Evolutionary conservation across 2,329 filamentous ascomycete species (phyloP), one percentile per base, ranked within the genome.

Genomic region (Sarocladiaceae sp.): DNA sequence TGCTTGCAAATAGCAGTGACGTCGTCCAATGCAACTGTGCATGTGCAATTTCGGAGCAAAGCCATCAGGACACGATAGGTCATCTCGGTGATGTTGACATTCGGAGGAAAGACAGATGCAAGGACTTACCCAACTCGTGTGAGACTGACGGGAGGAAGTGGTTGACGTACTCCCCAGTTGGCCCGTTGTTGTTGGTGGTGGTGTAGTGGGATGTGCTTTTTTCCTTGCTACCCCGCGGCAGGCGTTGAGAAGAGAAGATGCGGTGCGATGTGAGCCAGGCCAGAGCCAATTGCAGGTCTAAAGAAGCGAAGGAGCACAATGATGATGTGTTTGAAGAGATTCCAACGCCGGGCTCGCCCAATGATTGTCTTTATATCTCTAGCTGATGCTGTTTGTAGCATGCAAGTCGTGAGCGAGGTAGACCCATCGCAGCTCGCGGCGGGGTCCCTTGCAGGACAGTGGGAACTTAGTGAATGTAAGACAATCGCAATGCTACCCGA

Each of bases 141-240:
- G 13, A 46, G 22, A 28, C 44, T 48, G 44, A 48, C 44, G 17
- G n/a, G 18, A 20, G 12, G 20, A 20, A 20, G n/a, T 31, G 26
- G n/a, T 33, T 28, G 40, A 46, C 40, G 40, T 26, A 31, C 26
- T 10, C 12, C 44, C n/a, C 26, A 31, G 15, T 8, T 15, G 23
- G 22, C n/a, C n/a, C n/a, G n/a, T n/a, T n/a, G n/a, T n/a, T n/a
- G 40, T 28, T 29, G 22, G 17, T 31, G 44, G 44, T 48, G 44
- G 44, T 48, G 44, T 33, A 33, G 44, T 48, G 44, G 44, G 44
- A 48, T 48, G 44, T 48, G 25, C 44, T 6, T 48, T 48, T 48
- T 48, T 48, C 23, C 15, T 33, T 33, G 44, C 28, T 48, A 48
- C 44, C 44, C 44, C 44, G 44, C 44, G 44, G 26, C 44, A 33